Conservation (phyloP, 345 rosid genomes). For the Gynandropsis gynandra region DNA sequence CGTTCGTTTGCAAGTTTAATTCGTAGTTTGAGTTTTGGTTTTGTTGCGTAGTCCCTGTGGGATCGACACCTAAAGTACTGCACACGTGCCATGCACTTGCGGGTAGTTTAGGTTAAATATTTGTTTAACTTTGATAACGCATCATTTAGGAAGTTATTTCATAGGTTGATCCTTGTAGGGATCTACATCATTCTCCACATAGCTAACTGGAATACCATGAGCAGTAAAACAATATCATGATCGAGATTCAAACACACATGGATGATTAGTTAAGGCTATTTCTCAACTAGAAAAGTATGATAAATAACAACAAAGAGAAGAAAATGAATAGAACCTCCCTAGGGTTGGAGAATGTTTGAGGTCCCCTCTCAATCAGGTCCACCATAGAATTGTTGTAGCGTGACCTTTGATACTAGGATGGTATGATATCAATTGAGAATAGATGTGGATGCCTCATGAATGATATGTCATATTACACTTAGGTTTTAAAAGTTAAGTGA, state of each 20-base stretch:
- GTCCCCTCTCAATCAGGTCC: conserved; percentile 66
- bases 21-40: too few relatives aligned
- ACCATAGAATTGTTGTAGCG: conserved; percentile 87
- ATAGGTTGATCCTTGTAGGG: conserved; percentile 93
- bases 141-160: too few relatives aligned
- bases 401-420: conserved; percentile 80
- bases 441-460: conserved; percentile 69
- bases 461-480: conserved; percentile 22
- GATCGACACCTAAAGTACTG: too few relatives aligned
- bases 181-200: conserved; percentile 79
- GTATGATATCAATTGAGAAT: conserved; percentile 65
- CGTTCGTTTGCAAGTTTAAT: too few relatives aligned
- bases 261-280: conserved; percentile 2
- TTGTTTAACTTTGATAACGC: too few relatives aligned
- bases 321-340: conserved; percentile 48
- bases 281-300: neutral
- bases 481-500: neutral
- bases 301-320: neutral
- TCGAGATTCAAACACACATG: conserved; percentile 36
- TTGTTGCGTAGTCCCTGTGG: too few relatives aligned
- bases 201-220: conserved; percentile 91
- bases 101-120: too few relatives aligned
- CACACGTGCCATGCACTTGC: too few relatives aligned
- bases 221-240: conserved; percentile 90
- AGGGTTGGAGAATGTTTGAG: conserved; percentile 56